Evolutionary conservation across 495 filamentous ascomycete species (phyloP).

Genomic region (Neurospora sp.): DNA sequence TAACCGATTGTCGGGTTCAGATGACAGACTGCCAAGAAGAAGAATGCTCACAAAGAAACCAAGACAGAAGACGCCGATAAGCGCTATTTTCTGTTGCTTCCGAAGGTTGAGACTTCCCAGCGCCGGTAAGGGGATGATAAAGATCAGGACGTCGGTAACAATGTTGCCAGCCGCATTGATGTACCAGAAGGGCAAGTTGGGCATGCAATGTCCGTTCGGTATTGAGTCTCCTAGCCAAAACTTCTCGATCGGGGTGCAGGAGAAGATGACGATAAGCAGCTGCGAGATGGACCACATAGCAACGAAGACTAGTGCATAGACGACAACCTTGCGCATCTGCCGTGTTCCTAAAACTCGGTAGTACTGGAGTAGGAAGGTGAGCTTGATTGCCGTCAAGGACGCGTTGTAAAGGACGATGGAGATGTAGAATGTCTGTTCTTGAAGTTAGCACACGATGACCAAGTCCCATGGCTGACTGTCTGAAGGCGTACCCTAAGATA

Average conservation of each 20-base stretch:
- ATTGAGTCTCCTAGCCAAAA: slow-evolving; percentile 29
- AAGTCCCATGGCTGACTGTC: background rate
- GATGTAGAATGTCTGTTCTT: slow-evolving; percentile 27
- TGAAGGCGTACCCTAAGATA: slow-evolving; percentile 12
- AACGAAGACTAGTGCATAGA: slow-evolving; percentile 22
- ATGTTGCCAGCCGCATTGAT: slow-evolving; percentile 43
- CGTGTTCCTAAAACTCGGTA: slow-evolving; percentile 27
- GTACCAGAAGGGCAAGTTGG: slow-evolving; percentile 37
- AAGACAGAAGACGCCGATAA: slow-evolving; percentile 20
- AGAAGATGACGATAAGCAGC: slow-evolving; percentile 30
- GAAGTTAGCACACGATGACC: background rate
- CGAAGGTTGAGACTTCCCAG: slow-evolving; percentile 18
- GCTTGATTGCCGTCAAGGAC: slow-evolving; percentile 30
- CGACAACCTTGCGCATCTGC: slow-evolving; percentile 18
- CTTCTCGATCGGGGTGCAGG: slow-evolving; percentile 21
- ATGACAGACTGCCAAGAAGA: background rate
- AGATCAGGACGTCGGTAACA: slow-evolving; percentile 38
- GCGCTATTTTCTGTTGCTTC: slow-evolving; percentile 12
- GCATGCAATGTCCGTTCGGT: slow-evolving; percentile 27
- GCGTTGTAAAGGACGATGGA: slow-evolving; percentile 35
- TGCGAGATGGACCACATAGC: slow-evolving; percentile 30
- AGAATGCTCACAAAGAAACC: slow-evolving; percentile 20
- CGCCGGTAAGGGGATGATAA: slow-evolving; percentile 41
- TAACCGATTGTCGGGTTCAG: background rate
- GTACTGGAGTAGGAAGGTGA: slow-evolving; percentile 34